phyloP scores from a whole-genome alignment of 257 asterid genomes.

The Solanum chiquidenum region DNA sequence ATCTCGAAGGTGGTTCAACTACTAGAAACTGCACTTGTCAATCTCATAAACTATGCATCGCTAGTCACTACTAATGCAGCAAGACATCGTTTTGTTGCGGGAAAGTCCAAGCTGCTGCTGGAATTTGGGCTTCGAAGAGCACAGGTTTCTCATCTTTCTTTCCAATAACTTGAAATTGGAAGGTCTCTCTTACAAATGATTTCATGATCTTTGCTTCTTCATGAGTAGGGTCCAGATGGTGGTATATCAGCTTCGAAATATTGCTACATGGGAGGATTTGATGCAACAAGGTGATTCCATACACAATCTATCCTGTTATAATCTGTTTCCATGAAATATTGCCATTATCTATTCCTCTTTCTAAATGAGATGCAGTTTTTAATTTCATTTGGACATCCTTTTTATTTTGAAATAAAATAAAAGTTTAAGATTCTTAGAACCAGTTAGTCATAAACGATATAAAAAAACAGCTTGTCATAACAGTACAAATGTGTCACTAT shows the following conservation, averaged over 20 bases:
- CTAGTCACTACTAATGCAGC: constrained; percentile 97
- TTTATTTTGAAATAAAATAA: neutral
- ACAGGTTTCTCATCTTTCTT: constrained; percentile 37
- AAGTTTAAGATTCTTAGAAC: neutral
- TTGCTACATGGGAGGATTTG: constrained; percentile 97
- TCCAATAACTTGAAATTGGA: neutral
- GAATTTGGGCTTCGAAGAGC: constrained; percentile 96
- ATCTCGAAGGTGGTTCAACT: constrained; percentile 76
- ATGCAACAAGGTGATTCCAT: constrained; percentile 81
- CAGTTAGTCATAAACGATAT: neutral
- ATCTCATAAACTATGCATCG: constrained; percentile 86
- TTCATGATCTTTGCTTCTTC: neutral
- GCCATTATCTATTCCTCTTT: neutral
- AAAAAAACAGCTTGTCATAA: neutral
- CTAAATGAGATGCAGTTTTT: neutral
- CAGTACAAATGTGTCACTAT: neutral
- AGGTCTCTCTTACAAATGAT: neutral
- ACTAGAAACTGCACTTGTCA: constrained; percentile 89
- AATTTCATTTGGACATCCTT: neutral
- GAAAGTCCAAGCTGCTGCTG: constrained; percentile 82
- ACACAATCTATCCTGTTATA: neutral
- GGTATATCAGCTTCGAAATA: constrained; percentile 92
- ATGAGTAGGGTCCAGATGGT: constrained; percentile 94
- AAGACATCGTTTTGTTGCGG: constrained; percentile 98
- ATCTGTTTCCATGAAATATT: neutral